Evolutionary conservation across 23 red algal genomes (phyloP).

Genomic region (Gracilaria caudata): DNA sequence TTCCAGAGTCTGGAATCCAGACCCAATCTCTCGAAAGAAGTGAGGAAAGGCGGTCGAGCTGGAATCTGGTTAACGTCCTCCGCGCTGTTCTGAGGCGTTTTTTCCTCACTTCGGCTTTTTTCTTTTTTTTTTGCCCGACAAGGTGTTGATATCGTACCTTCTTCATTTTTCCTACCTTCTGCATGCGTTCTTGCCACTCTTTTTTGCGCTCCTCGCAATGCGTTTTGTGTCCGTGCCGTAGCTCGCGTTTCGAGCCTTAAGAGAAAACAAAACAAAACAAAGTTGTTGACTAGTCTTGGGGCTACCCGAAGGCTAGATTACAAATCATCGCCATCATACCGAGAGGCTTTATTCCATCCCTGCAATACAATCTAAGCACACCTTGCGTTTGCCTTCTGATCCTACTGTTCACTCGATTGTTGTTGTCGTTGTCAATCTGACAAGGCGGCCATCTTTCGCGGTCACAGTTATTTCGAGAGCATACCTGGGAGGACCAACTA

Average conservation of each 20-base stretch:
- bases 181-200: too few species aligned
- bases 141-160: too few species aligned
- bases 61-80: too few species aligned
- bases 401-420: background rate
- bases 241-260: too few species aligned
- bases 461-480: background rate
- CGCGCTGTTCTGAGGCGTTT: too few species aligned
- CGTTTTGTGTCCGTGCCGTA: too few species aligned
- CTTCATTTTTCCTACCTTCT: too few species aligned
- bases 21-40: background rate
- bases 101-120: too few species aligned
- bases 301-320: background rate
- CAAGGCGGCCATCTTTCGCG: background rate
- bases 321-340: background rate
- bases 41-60: background rate
- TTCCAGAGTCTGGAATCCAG: too few species aligned
- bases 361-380: background rate
- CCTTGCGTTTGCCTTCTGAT: background rate
- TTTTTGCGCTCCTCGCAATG: too few species aligned
- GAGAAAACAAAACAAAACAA: background rate
- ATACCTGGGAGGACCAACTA: background rate
- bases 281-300: background rate
- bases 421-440: background rate
- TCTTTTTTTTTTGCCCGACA: too few species aligned
- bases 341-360: background rate